These are phyloP conservation scores for Brasenia schreberi DNA, from an alignment of 164 flowering plant species.

Conservation along the genomic window DNA sequence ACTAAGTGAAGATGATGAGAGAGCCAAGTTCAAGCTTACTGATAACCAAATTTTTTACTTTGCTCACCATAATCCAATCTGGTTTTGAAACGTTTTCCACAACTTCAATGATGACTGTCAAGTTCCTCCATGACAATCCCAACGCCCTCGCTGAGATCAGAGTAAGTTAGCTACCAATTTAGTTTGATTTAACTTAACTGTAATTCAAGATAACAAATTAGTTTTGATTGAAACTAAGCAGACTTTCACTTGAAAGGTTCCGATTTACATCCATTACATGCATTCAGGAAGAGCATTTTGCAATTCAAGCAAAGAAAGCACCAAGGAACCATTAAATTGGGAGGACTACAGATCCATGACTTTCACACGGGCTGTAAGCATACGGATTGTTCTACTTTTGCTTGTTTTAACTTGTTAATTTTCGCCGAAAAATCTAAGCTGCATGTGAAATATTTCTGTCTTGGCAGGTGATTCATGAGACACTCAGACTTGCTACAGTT, in stretches of 20 bases:
- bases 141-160: constrained; percentile 45
- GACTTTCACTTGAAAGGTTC: too few species aligned
- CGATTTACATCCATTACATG: too few species aligned
- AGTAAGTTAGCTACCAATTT: constrained; percentile 19
- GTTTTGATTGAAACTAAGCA: too few species aligned
- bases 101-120: constrained; percentile 65
- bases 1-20: constrained; percentile 22
- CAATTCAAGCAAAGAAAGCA: constrained; percentile 22
- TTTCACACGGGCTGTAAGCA: constrained; percentile 39
- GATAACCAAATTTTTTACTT: constrained; percentile 58
- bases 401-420: background rate
- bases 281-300: constrained; percentile 32
- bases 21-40: constrained; percentile 21
- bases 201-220: too few species aligned
- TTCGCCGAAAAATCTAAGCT: background rate
- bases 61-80: constrained; percentile 50
- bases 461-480: constrained; percentile 37
- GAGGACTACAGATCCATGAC: constrained; percentile 37
- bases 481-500: constrained; percentile 35
- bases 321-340: constrained; percentile 31
- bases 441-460: background rate
- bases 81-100: constrained; percentile 72
- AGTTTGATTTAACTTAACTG: too few species aligned
- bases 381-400: background rate
- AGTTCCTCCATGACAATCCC: constrained; percentile 68